phyloP scores from a whole-genome alignment of 2,329 filamentous ascomycete species.

The Cordyceps cicadae region DNA sequence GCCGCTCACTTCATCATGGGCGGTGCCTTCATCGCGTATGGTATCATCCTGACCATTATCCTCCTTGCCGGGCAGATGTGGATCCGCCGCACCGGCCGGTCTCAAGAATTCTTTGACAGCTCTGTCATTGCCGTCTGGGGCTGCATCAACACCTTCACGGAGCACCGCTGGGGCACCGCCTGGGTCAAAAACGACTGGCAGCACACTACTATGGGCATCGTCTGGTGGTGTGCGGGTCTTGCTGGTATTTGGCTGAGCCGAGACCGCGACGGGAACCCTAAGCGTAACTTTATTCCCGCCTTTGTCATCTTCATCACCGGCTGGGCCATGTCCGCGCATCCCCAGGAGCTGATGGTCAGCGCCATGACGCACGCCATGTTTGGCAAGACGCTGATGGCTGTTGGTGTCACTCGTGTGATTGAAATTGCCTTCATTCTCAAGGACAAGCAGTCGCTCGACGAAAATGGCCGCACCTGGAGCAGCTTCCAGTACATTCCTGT shows the following conservation, averaged over 20 bases:
- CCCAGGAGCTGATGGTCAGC: conserved; percentile 74
- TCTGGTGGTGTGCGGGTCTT: conserved; percentile 95
- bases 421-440: conserved; percentile 83
- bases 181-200: conserved; percentile 96
- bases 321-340: conserved; percentile 90
- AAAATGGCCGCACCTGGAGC: conserved; percentile 61
- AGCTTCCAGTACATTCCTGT: conserved; percentile 48
- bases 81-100: conserved; percentile 72
- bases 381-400: conserved; percentile 91
- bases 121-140: conserved; percentile 89
- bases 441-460: conserved; percentile 57
- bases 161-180: conserved; percentile 81
- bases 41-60: conserved; percentile 75
- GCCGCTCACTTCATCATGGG: conserved; percentile 98
- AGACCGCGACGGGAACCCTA: conserved; percentile 73
- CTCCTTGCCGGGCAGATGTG: conserved; percentile 83
- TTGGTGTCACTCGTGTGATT: conserved; percentile 73
- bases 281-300: conserved; percentile 86
- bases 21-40: conserved; percentile 89
- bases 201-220: conserved; percentile 98
- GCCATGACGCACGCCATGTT: conserved; percentile 84
- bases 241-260: conserved; percentile 87
- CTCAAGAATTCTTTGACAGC: conserved; percentile 96
- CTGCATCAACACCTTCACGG: conserved; percentile 95
- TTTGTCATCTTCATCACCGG: conserved; percentile 89